A percentile compares a stretch with the other conserved stretches of the same genome.
phyloP scores from a whole-genome alignment of 192 early-diverging fungal species.

The Coemansia reversa region DNA sequence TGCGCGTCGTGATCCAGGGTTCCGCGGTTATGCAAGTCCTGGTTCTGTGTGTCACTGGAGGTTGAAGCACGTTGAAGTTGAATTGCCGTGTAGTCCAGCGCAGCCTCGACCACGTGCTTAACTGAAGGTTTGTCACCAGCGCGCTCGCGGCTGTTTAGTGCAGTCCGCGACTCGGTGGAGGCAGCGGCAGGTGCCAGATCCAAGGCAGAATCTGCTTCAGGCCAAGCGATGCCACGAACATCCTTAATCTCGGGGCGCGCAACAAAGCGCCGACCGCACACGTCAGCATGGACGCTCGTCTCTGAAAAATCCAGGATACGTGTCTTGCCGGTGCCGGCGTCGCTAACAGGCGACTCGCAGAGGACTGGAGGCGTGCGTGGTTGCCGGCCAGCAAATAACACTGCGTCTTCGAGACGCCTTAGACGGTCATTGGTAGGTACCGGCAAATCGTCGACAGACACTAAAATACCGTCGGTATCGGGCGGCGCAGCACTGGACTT shows the following conservation, averaged over 20 bases:
- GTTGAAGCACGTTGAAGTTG: not conserved
- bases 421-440: slow-evolving; percentile 26
- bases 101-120: not conserved
- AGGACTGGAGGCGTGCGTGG: not conserved
- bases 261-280: slow-evolving; percentile 24
- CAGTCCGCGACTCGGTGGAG: slow-evolving; percentile 7
- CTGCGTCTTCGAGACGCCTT: slow-evolving; percentile 30
- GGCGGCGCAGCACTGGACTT: slow-evolving; percentile 1
- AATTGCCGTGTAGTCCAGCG: not conserved
- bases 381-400: slow-evolving; percentile 19
- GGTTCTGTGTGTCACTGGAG: not conserved
- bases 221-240: slow-evolving; percentile 39
- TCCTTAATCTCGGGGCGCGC: slow-evolving; percentile 47
- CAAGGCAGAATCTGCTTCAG: slow-evolving; percentile 17
- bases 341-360: slow-evolving; percentile 45
- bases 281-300: slow-evolving; percentile 10
- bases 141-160: slow-evolving; percentile 24
- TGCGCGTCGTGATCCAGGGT: not conserved
- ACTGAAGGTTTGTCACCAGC: not conserved
- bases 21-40: not conserved
- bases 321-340: slow-evolving; percentile 44
- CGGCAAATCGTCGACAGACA: not conserved
- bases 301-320: slow-evolving; percentile 49
- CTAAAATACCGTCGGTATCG: too few relatives aligned
- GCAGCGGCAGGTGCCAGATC: slow-evolving; percentile 12